Evolutionary conservation across 495 filamentous ascomycete genomes (phyloP), one percentile per base, ranked within the genome.

Genomic region (Annulohypoxylon moriforme): DNA sequence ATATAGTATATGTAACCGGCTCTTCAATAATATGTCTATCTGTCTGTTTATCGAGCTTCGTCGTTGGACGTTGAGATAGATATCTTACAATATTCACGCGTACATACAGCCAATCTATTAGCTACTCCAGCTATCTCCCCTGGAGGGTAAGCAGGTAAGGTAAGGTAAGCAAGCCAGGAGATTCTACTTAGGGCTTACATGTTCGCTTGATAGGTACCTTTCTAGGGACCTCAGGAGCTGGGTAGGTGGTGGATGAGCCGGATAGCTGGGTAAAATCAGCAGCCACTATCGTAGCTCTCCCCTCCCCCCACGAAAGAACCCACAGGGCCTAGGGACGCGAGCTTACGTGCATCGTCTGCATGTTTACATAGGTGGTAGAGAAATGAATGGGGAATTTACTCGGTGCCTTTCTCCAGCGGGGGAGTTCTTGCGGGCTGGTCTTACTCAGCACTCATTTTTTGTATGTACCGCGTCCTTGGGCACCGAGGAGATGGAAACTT

Each of bases 381-480:
- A n/a, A n/a, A n/a, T n/a, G n/a, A 14, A 53, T 33, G 50, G 25
- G 25, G 50, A 53, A 53, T 18, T 56, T 38, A 31, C 34, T 58
- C 33, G 55, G 25, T 14, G 34, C 20, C 34, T 40, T 25, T 38
- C 55, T 40, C 33, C 22, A 31, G n/a, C 29, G 53, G 18, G 49
- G 27, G 33, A 33, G 20, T 20, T 57, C n/a, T 29, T 36, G 34
- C 47, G 46, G 20, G 46, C 20, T 57, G 33, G 33, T 6, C 55
- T 58, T 36, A 58, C 55, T 58, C 55, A 58, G 55, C 55, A 58
- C 55, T 58, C 34, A 58, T 25, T 58, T 25, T 58, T 40, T 40
- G 53, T 20, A 57, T 40, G 55, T 36, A 27, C 33, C 33, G n/a
- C n/a, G n/a, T 20, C 10, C 27, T 20, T 58, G 20, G 8, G 29